These are phyloP conservation scores for Clavaria fumosa DNA, from an alignment of 768 basidiomycete genomes.

Conservation along the genomic window DNA sequence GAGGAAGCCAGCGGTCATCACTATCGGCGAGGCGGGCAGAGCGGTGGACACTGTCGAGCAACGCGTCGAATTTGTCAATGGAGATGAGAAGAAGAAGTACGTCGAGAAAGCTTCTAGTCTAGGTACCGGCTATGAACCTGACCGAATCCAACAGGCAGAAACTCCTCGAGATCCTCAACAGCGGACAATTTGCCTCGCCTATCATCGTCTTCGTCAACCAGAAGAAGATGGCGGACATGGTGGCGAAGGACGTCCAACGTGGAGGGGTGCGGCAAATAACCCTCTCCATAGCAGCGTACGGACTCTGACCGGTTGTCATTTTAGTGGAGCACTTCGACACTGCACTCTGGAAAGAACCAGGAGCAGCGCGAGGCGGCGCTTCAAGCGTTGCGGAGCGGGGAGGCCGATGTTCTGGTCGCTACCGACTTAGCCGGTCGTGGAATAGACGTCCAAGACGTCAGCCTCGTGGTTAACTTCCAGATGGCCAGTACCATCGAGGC, in stretches of 20 bases:
- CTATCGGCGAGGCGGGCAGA: conserved; percentile 94
- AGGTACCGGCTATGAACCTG: too few species aligned
- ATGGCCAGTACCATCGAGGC: conserved; percentile 95
- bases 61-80: conserved; percentile 78
- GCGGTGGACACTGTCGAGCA: conserved; percentile 99
- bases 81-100: conserved; percentile 95
- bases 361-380: conserved; percentile 92
- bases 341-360: conserved; percentile 97
- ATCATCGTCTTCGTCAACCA: conserved; percentile 99
- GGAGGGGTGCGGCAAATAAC: conserved; percentile 50
- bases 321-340: conserved; percentile 78
- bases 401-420: conserved; percentile 82
- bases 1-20: conserved; percentile 83
- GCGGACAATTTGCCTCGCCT: conserved; percentile 65
- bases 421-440: conserved; percentile 97
- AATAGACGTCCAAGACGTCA: conserved; percentile 97
- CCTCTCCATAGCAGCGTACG: conserved; percentile 2
- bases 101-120: too few species aligned
- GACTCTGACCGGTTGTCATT: conserved; percentile 5
- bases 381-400: conserved; percentile 72
- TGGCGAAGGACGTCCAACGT: conserved; percentile 84
- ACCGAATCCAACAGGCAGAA: conserved; percentile 62
- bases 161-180: conserved; percentile 86
- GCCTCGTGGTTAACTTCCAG: conserved; percentile 92
- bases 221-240: conserved; percentile 98